phyloP scores from a whole-genome alignment of 148 eudicot species.

The Linanthus parryae region DNA sequence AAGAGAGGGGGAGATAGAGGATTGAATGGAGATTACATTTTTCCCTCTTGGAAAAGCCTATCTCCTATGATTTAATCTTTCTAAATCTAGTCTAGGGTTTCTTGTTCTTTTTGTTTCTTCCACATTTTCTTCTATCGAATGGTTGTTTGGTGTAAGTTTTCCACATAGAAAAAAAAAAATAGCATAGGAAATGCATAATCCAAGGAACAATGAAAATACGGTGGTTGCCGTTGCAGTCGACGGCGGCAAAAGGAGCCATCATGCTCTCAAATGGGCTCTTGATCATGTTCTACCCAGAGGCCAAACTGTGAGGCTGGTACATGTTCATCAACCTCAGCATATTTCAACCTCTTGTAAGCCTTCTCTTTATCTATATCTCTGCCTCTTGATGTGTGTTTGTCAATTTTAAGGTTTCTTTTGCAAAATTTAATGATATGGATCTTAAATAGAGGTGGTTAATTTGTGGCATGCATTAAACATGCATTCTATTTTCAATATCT shows the following conservation, averaged over 20 bases:
- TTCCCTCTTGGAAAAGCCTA: too few relatives aligned
- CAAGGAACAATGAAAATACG: conserved; percentile 5
- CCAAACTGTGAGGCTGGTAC: conserved; percentile 45
- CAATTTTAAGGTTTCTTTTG: not conserved
- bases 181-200: too few relatives aligned
- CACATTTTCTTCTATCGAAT: too few relatives aligned
- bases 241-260: conserved; percentile 49
- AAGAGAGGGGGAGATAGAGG: too few relatives aligned
- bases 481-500: not conserved
- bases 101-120: too few relatives aligned
- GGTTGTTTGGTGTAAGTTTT: too few relatives aligned
- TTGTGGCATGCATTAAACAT: not conserved
- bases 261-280: conserved; percentile 62
- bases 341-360: not conserved
- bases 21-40: too few relatives aligned
- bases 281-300: conserved; percentile 41
- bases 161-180: too few relatives aligned
- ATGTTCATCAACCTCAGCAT: conserved; percentile 41
- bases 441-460: not conserved
- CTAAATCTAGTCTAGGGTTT: too few relatives aligned
- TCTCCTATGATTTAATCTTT: too few relatives aligned
- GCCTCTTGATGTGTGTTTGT: not conserved
- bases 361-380: not conserved
- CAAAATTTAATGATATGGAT: not conserved
- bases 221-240: conserved; percentile 52